These are phyloP conservation scores for Canna indica DNA, from an alignment of 176 grass and related monocot genomes.

Conservation along the genomic window DNA sequence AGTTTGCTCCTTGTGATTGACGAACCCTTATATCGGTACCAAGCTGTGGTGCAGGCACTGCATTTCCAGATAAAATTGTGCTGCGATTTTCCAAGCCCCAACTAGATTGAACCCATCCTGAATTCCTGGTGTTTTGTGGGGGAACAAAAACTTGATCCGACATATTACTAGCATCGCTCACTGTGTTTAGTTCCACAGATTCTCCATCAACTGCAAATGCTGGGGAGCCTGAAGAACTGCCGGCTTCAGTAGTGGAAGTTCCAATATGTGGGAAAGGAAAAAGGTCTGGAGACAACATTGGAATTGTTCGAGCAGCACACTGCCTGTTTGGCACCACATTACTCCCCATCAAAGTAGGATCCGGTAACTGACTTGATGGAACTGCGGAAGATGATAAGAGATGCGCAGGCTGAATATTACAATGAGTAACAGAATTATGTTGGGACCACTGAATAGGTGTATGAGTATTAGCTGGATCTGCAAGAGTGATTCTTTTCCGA, in stretches of 20 bases:
- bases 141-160: not conserved
- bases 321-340: not conserved
- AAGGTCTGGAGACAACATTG: not conserved
- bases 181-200: not conserved
- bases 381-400: not conserved
- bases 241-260: conserved; percentile 1
- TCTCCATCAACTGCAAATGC: not conserved
- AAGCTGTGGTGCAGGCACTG: conserved; percentile 5
- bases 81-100: conserved; percentile 4
- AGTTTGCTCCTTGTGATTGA: conserved; percentile 11
- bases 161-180: not conserved
- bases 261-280: conserved; percentile 5
- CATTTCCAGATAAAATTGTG: conserved; percentile 6
- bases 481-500: conserved; percentile 6
- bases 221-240: conserved; percentile 3
- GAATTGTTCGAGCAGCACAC: not conserved
- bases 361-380: not conserved
- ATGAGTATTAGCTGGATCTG: not conserved
- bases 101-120: not conserved
- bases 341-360: not conserved
- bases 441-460: conserved; percentile 5
- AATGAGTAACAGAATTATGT: not conserved
- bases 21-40: not conserved
- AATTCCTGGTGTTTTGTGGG: not conserved
- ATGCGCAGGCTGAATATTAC: not conserved